These are phyloP conservation scores for Cicer bijugum DNA, from an alignment of 306 rosid species.

Conservation along the genomic window DNA sequence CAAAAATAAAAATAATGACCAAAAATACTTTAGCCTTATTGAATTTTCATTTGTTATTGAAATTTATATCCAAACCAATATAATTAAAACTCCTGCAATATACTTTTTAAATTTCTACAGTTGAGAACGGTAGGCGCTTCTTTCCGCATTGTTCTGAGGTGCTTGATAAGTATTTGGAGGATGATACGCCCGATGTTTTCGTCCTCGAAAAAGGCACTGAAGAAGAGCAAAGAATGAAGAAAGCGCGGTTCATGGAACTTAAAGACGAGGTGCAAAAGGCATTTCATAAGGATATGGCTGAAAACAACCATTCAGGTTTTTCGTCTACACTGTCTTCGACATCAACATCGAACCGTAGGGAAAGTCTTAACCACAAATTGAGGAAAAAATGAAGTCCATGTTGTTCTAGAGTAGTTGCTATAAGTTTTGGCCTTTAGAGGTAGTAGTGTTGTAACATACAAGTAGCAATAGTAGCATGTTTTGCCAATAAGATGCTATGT, in stretches of 20 bases:
- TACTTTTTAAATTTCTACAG: conserved; percentile 51
- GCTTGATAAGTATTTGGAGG: conserved; percentile 76
- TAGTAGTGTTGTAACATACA: conserved; percentile 31
- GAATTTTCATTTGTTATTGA: no score
- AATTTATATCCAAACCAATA: no score
- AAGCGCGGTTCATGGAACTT: conserved; percentile 78
- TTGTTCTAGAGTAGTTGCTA: not conserved
- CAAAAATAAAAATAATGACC: not conserved
- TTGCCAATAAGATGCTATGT: conserved; percentile 43
- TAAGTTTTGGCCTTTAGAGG: conserved; percentile 36
- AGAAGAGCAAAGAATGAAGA: conserved; percentile 77
- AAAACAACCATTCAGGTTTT: conserved; percentile 51
- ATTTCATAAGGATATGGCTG: conserved; percentile 76
- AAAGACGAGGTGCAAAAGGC: conserved; percentile 89
- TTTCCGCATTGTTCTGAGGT: conserved; percentile 95
- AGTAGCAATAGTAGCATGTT: conserved; percentile 42
- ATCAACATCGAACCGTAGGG: conserved; percentile 57
- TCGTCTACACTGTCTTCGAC: conserved; percentile 62
- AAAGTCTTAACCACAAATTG: conserved; percentile 46
- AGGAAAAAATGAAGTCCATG: conserved; percentile 53
- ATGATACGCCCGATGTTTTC: conserved; percentile 71
- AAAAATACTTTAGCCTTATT: no score
- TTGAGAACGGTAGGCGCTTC: conserved; percentile 79
- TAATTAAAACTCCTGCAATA: conserved; percentile 21
- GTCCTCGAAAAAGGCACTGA: conserved; percentile 71